A percentile compares a stretch with the other conserved stretches of the same genome.
Evolutionary conservation across 352 stramenopile genomes (phyloP).

Genomic region (Globisporangium mamillatum): DNA sequence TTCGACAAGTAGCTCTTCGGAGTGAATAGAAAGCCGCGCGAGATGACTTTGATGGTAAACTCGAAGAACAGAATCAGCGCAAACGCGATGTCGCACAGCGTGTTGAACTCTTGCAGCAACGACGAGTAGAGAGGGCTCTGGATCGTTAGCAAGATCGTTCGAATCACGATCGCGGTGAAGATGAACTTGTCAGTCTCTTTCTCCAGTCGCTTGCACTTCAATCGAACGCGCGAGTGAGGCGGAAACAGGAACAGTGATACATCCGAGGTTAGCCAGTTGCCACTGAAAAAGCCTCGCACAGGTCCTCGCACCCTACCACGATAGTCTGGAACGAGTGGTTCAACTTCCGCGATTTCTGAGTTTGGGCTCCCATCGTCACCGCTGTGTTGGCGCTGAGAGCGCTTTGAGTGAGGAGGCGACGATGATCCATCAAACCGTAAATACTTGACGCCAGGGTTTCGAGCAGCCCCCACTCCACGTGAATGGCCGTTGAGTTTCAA

Average conservation of each 20-base stretch:
- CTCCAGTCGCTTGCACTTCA: slow-evolving; percentile 66
- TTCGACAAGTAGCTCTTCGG: slow-evolving; percentile 80
- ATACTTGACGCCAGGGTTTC: slow-evolving; percentile 14
- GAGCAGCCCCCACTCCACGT: slow-evolving; percentile 6
- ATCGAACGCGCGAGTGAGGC: slow-evolving; percentile 59
- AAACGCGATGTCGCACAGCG: slow-evolving; percentile 69
- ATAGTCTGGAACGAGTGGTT: slow-evolving; percentile 2
- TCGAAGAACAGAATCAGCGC: slow-evolving; percentile 75
- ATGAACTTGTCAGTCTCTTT: slow-evolving; percentile 87
- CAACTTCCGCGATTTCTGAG: background rate
- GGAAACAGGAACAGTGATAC: slow-evolving; percentile 79
- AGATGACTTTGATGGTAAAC: slow-evolving; percentile 82
- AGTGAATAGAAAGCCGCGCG: slow-evolving; percentile 75
- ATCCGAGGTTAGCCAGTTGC: slow-evolving; percentile 74
- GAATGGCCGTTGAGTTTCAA: slow-evolving; percentile 64
- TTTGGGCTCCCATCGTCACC: slow-evolving; percentile 1
- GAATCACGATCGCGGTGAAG: slow-evolving; percentile 75
- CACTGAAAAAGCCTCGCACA: slow-evolving; percentile 55
- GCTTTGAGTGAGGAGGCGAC: slow-evolving; percentile 10
- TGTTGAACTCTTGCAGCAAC: slow-evolving; percentile 80
- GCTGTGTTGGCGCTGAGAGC: background rate
- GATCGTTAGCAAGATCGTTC: slow-evolving; percentile 67
- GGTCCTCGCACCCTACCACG: background rate
- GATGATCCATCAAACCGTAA: slow-evolving; percentile 10
- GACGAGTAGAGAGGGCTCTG: slow-evolving; percentile 77